phyloP scores from a whole-genome alignment of 2,329 filamentous ascomycete genomes.

The Colletotrichum sp. region DNA sequence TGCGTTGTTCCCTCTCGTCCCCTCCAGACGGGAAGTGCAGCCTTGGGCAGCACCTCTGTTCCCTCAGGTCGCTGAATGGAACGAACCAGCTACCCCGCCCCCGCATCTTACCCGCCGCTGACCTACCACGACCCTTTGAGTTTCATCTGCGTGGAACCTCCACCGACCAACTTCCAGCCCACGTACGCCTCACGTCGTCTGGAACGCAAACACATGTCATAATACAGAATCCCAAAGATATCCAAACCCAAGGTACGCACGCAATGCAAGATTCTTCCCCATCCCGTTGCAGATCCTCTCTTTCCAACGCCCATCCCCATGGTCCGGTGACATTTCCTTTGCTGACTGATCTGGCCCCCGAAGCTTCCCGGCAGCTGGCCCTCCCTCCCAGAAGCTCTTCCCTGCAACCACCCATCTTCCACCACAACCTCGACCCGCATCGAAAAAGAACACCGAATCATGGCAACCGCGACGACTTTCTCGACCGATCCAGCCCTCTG shows the following conservation, averaged over 20 bases:
- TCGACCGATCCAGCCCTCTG: slow-evolving; percentile 77
- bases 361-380: slow-evolving; percentile 10
- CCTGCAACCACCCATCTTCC: slow-evolving; percentile 7
- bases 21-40: neutral
- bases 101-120: neutral
- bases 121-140: slow-evolving; percentile 11
- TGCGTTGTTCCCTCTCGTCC: neutral
- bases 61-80: neutral
- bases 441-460: slow-evolving; percentile 3
- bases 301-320: neutral
- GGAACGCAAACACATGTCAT: slow-evolving; percentile 17
- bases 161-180: neutral
- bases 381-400: slow-evolving; percentile 13
- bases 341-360: slow-evolving; percentile 1
- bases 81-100: neutral
- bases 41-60: neutral
- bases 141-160: slow-evolving; percentile 21
- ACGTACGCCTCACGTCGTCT: slow-evolving; percentile 3
- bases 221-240: neutral
- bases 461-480: slow-evolving; percentile 41
- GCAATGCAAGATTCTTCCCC: neutral
- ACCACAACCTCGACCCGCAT: neutral
- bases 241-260: slow-evolving; percentile 7
- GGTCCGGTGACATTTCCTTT: neutral
- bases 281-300: neutral